Percentiles rank a stretch among this genome's conserved stretches.
phyloP scores from a whole-genome alignment of 768 basidiomycete genomes.

The Strobilomyces dryophilus region DNA sequence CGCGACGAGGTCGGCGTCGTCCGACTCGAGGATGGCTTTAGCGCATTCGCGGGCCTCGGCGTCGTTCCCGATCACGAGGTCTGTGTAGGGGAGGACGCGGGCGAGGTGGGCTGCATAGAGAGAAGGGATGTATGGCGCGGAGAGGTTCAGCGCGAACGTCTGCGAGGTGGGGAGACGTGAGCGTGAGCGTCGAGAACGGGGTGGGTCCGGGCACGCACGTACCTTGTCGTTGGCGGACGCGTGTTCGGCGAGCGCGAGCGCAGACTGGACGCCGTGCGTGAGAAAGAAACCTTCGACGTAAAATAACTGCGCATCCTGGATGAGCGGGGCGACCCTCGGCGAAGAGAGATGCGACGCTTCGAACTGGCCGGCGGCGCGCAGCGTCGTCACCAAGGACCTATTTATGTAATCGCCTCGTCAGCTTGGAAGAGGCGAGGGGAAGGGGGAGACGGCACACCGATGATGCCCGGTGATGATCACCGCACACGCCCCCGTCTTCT shows the following conservation, averaged over 20 bases:
- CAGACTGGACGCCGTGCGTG: slow-evolving; percentile 79
- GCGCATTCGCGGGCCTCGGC: slow-evolving; percentile 91
- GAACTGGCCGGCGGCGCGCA: slow-evolving; percentile 90
- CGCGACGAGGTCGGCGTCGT: slow-evolving; percentile 57
- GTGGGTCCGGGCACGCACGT: not conserved
- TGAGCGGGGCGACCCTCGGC: slow-evolving; percentile 65
- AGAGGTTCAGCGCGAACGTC: slow-evolving; percentile 91
- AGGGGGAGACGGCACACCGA: slow-evolving; percentile 46
- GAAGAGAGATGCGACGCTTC: slow-evolving; percentile 75
- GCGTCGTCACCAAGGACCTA: slow-evolving; percentile 89
- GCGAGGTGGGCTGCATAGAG: slow-evolving; percentile 85
- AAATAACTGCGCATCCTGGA: slow-evolving; percentile 78
- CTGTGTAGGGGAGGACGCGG: slow-evolving; percentile 76
- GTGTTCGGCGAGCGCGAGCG: slow-evolving; percentile 71
- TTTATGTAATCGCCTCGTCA: not conserved
- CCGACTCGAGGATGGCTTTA: slow-evolving; percentile 60
- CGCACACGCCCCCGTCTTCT: slow-evolving; percentile 94
- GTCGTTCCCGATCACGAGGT: slow-evolving; percentile 96
- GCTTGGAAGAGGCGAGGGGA: not conserved
- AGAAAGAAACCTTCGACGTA: slow-evolving; percentile 98
- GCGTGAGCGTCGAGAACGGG: not conserved
- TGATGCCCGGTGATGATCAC: slow-evolving; percentile 93
- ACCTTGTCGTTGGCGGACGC: slow-evolving; percentile 78
- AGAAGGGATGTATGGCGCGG: slow-evolving; percentile 94
- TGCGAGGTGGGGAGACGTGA: slow-evolving; percentile 22